phyloP scores from a whole-genome alignment of 2,329 filamentous ascomycete species.

The Chaetomium sp. region DNA sequence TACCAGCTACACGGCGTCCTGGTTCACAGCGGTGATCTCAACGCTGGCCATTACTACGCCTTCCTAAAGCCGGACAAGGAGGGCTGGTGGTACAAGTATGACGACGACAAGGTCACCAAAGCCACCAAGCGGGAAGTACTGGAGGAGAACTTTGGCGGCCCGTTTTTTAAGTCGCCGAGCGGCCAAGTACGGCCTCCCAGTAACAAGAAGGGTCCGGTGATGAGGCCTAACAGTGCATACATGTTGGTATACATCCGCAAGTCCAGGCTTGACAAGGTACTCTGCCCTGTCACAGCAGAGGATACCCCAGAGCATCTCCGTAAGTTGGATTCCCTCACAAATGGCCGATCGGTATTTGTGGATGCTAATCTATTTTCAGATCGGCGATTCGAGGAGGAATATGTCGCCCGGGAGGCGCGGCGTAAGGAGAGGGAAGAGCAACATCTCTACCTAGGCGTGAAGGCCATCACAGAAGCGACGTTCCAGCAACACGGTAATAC shows the following conservation, averaged over 20 bases:
- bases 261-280: constrained; percentile 77
- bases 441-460: constrained; percentile 85
- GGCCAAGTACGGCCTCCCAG: constrained; percentile 49
- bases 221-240: constrained; percentile 83
- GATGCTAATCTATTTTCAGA: constrained; percentile 39
- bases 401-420: constrained; percentile 70
- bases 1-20: constrained; percentile 95
- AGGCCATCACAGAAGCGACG: constrained; percentile 77
- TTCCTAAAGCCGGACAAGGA: constrained; percentile 93
- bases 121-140: constrained; percentile 88
- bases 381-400: constrained; percentile 81
- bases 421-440: constrained; percentile 91
- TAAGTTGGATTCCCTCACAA: constrained; percentile 45
- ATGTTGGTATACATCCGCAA: constrained; percentile 98
- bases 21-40: constrained; percentile 94
- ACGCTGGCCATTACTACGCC: constrained; percentile 97
- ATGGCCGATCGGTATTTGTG: background rate
- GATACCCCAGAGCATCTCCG: constrained; percentile 82
- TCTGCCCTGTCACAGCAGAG: constrained; percentile 72
- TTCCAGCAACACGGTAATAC: constrained; percentile 82
- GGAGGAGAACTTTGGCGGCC: constrained; percentile 95
- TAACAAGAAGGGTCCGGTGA: constrained; percentile 60
- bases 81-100: constrained; percentile 94
- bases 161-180: constrained; percentile 68
- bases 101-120: constrained; percentile 95